phyloP scores from a whole-genome alignment of 495 filamentous ascomycete genomes.

The Podospora tetraspora region DNA sequence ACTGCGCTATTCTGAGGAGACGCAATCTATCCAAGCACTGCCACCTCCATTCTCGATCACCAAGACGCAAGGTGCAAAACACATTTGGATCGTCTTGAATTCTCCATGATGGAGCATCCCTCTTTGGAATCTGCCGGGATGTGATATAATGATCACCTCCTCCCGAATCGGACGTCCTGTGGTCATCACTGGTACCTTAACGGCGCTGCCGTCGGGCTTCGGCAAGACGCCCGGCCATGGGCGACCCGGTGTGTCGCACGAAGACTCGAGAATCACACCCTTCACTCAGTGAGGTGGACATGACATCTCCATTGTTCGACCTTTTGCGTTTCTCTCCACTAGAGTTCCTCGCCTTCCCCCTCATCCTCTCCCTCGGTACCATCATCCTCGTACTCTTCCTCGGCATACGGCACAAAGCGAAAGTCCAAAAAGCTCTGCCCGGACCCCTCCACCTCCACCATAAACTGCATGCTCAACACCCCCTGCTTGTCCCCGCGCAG shows the following conservation, averaged over 20 bases:
- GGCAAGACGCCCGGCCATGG: too few relatives aligned
- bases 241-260: too few relatives aligned
- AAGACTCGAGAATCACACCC: too few relatives aligned
- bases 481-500: slow-evolving; percentile 81
- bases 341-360: slow-evolving; percentile 16
- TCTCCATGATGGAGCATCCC: not conserved
- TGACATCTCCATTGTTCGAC: not conserved
- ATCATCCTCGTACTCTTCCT: slow-evolving; percentile 36
- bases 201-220: not conserved
- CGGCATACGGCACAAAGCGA: slow-evolving; percentile 46
- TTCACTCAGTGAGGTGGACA: too few relatives aligned
- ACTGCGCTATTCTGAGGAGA: not conserved
- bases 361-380: slow-evolving; percentile 19
- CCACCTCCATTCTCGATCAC: not conserved
- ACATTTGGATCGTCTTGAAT: not conserved
- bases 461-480: slow-evolving; percentile 91
- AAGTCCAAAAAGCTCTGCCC: slow-evolving; percentile 43
- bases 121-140: not conserved
- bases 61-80: not conserved
- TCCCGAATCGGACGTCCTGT: not conserved
- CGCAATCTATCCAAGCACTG: not conserved
- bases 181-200: not conserved
- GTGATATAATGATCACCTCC: not conserved
- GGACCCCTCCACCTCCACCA: slow-evolving; percentile 71
- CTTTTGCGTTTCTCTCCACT: not conserved